A percentile compares a stretch with the other conserved stretches of the same genome.
Evolutionary conservation across 768 basidiomycete species (phyloP).

Genomic region (Amanita subjunquillea): DNA sequence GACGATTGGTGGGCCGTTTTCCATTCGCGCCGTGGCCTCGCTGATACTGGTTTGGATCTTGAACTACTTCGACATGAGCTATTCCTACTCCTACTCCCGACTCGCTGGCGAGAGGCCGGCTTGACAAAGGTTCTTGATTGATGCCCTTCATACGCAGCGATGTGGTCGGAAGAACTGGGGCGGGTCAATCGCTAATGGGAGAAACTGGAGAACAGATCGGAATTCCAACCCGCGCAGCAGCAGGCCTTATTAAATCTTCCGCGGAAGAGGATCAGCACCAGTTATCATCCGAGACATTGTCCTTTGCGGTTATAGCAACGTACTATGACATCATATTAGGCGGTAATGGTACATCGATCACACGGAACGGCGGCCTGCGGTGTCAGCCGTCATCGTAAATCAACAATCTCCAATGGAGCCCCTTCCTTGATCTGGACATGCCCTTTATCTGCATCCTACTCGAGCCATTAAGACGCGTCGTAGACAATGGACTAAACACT

Average conservation of each 20-base stretch:
- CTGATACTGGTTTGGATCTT: background rate
- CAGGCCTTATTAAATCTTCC: background rate
- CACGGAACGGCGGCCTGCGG: background rate
- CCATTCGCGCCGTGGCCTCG: too few relatives aligned
- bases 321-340: conserved; percentile 4
- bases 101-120: background rate
- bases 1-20: background rate
- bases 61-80: background rate
- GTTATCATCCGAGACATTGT: background rate
- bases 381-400: conserved; percentile 40
- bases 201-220: background rate
- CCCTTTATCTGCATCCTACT: conserved; percentile 74
- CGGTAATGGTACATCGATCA: conserved; percentile 1
- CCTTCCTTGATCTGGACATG: conserved; percentile 74
- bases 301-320: background rate
- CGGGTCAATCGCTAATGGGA: background rate
- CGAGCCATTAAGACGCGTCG: background rate
- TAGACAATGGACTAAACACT: conserved; percentile 15
- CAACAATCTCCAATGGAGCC: conserved; percentile 66
- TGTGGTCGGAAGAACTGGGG: background rate
- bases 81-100: background rate
- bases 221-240: background rate
- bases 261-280: background rate
- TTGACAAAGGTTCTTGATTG: background rate
- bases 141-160: background rate